Percentiles rank a stretch among this genome's conserved stretches.
These are phyloP conservation scores for Rhodocollybia butyracea DNA, from an alignment of 768 basidiomycete genomes.

Conservation along the genomic window DNA sequence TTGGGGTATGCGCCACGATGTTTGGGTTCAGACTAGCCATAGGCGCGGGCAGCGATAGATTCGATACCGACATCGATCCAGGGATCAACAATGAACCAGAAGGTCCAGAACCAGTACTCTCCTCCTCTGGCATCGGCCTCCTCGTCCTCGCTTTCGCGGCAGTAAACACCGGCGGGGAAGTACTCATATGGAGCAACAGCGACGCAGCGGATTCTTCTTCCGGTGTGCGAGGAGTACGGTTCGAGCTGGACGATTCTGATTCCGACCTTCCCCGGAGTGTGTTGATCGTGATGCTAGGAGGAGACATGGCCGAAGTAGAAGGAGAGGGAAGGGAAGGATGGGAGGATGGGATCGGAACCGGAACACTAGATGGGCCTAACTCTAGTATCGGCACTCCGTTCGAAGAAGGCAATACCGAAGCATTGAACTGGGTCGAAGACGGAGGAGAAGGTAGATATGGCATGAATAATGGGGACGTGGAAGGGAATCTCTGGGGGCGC, in stretches of 20 bases:
- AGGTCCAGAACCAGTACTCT: too few relatives aligned
- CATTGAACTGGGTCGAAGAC: slow-evolving; percentile 48
- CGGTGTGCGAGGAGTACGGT: slow-evolving; percentile 36
- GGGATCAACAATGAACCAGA: too few relatives aligned
- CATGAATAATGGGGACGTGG: slow-evolving; percentile 12
- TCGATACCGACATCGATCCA: too few relatives aligned
- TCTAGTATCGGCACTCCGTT: slow-evolving; percentile 39
- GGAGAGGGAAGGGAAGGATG: slow-evolving; percentile 8
- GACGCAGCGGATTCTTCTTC: slow-evolving; percentile 74
- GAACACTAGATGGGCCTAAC: slow-evolving; percentile 23
- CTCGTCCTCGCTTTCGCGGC: background rate
- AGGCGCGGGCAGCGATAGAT: too few relatives aligned
- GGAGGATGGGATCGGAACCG: background rate
- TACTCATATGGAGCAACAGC: slow-evolving; percentile 60
- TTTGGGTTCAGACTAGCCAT: too few relatives aligned
- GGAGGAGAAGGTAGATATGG: slow-evolving; percentile 55
- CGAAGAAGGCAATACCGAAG: slow-evolving; percentile 20
- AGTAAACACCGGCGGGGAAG: slow-evolving; percentile 34
- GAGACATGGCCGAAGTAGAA: slow-evolving; percentile 3
- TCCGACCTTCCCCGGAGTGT: background rate
- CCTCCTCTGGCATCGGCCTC: too few relatives aligned
- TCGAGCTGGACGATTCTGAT: background rate
- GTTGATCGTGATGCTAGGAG: too few relatives aligned
- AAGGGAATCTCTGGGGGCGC: background rate
- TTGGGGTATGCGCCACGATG: too few relatives aligned